Percentiles rank a stretch among this genome's conserved stretches.
These are phyloP conservation scores for Microascus cirrosus DNA, from an alignment of 2,329 filamentous ascomycete species.

Conservation along the genomic window DNA sequence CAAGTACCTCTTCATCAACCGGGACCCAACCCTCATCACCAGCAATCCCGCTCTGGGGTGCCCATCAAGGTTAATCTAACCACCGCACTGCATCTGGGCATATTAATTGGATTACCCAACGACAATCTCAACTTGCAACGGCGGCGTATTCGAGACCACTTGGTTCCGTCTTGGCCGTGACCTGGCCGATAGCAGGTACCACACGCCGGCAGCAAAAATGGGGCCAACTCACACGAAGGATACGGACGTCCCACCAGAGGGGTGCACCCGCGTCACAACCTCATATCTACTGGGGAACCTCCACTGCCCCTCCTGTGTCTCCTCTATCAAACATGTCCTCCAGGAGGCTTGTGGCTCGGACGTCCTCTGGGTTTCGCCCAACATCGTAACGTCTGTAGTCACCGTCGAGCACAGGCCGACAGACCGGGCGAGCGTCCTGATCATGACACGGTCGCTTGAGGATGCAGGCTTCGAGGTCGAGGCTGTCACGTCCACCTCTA, in stretches of 20 bases:
- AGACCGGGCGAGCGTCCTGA: conserved; percentile 27
- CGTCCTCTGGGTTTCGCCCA: conserved; percentile 52
- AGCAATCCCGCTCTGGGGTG: neutral
- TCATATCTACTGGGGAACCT: conserved; percentile 61
- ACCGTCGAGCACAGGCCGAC: conserved; percentile 42
- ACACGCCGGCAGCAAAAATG: neutral
- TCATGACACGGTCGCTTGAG: conserved; percentile 36
- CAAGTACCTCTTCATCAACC: conserved; percentile 3
- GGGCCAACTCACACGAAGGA: neutral
- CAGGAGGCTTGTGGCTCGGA: conserved; percentile 30
- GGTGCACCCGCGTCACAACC: conserved; percentile 27
- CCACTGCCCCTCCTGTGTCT: conserved; percentile 68
- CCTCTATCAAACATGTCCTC: conserved; percentile 50
- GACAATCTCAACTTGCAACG: conserved; percentile 2
- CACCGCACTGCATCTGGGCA: conserved; percentile 1
- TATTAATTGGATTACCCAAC: conserved; percentile 3
- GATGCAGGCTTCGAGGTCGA: conserved; percentile 43
- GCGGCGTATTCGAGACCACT: neutral
- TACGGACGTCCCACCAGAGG: conserved; percentile 1
- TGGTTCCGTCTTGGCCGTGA: conserved; percentile 2
- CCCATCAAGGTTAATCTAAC: neutral
- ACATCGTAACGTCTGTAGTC: conserved; percentile 60
- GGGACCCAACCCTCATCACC: neutral
- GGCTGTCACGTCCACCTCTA: conserved; percentile 23
- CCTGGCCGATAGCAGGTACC: neutral